Conservation (phyloP, 495 filamentous ascomycete species). For the Friedmanniomyces simplex region DNA sequence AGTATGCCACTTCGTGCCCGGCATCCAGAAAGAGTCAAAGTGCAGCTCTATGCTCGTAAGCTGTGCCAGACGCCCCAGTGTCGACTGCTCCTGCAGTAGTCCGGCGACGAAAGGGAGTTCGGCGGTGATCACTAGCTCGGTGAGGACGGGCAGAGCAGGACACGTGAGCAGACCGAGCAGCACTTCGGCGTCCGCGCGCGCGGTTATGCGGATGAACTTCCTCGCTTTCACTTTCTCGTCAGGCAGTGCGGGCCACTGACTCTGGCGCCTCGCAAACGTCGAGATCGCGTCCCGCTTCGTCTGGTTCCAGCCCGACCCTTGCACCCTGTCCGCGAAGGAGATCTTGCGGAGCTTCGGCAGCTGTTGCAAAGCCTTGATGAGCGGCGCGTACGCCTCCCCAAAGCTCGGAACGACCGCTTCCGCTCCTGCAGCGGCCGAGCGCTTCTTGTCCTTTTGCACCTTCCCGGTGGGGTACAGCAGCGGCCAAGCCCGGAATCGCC, state of each 20-base stretch:
- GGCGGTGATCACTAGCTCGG: not conserved
- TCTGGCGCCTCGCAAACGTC: not conserved
- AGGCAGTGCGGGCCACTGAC: not conserved
- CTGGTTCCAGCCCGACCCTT: not conserved
- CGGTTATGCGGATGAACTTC: not conserved
- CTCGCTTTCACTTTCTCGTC: not conserved
- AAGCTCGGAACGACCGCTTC: not conserved
- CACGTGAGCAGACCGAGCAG: not conserved
- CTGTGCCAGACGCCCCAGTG: not conserved
- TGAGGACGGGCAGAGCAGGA: not conserved
- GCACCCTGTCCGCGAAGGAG: not conserved
- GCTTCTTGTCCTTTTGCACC: not conserved
- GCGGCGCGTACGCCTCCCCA: not conserved
- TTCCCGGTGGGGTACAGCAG: not conserved
- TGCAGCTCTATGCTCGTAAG: not conserved
- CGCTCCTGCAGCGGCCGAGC: not conserved
- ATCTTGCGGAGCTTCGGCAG: not conserved
- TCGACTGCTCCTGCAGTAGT: not conserved
- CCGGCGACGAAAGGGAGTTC: not conserved
- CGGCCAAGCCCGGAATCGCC: not conserved
- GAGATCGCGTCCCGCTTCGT: not conserved
- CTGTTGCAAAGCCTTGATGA: not conserved
- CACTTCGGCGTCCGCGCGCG: not conserved
- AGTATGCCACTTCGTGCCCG: not conserved
- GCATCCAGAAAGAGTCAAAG: not conserved